Base-by-base conservation (phyloP, 2,329 filamentous ascomycete genomes). In the Cucurbitaria berberidis region DNA sequence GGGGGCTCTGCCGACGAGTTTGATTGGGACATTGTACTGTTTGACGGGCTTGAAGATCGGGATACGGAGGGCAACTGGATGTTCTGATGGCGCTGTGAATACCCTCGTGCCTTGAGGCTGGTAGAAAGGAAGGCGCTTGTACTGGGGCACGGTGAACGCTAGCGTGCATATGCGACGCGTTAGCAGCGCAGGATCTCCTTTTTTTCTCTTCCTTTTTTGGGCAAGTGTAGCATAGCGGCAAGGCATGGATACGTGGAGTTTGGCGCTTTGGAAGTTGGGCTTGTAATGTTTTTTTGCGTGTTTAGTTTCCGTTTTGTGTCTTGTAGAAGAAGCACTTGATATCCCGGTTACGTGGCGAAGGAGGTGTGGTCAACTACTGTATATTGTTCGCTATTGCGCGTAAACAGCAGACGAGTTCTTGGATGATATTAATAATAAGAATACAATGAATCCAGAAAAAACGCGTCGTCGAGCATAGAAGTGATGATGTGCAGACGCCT, bases 31-130 rank as follows among this genome's bases (percentile, higher is more conserved):
- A 68, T 74, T 58, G 58, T 72, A 3, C 55, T 74, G 8, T 74
- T 70, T 55, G 68, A 74, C 40, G 72, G 72, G 5, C 59, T 74
- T 7, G 68, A 73, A 29, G 72, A 74, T 40, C 48, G 54, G 43
- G 69, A 74, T 32, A 65, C 60, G 2, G 68, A 73, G 24, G 70
- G 70, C 7, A 73, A 73, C 22, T 74, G 72, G 72, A 55, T 73
- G 40, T 73, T 73, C 53, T 70, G 46, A 62, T 19, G 11, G 24
- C n/a, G 13, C 15, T 35, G 7, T 41, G 10, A 38, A 38, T 11
- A n/a, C 36, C 1, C 24, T 7, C 36, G 19, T 10, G 13, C 16
- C 36, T n/a, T 21, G 10, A 15, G 5, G 36, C 4, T 24, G 24
- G 36, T 3, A 13, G 29, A 22, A 22, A n/a, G 7, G 4, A 26